phyloP scores from a whole-genome alignment of 1,284 basidiomycete species.

The Leccinum pachyderme region DNA sequence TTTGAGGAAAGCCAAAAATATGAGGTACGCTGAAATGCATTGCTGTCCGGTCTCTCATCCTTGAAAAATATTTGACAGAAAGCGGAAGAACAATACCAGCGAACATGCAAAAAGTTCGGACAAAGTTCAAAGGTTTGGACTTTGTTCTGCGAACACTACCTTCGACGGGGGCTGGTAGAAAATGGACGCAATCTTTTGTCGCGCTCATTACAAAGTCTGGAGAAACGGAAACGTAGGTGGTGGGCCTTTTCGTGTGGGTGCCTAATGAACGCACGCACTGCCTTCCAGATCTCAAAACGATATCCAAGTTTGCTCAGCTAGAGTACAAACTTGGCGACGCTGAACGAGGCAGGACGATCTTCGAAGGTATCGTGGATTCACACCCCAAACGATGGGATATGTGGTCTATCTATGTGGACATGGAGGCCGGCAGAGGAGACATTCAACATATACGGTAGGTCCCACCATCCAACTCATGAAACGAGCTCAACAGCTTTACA shows the following conservation, averaged over 20 bases:
- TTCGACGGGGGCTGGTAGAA: constrained; percentile 72
- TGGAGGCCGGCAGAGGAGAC: constrained; percentile 80
- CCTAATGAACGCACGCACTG: constrained; percentile 4
- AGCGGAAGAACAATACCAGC: constrained; percentile 84
- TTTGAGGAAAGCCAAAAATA: constrained; percentile 81
- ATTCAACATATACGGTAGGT: constrained; percentile 71
- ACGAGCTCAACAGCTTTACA: constrained; percentile 31
- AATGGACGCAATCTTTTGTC: constrained; percentile 87
- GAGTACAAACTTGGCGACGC: constrained; percentile 95
- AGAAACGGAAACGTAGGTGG: constrained; percentile 90
- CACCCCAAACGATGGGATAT: constrained; percentile 94
- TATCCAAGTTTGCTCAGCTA: constrained; percentile 90
- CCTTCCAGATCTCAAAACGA: constrained; percentile 83
- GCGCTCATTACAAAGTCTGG: constrained; percentile 87
- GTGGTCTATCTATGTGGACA: constrained; percentile 97
- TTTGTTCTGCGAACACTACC: constrained; percentile 77
- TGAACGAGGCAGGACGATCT: constrained; percentile 93
- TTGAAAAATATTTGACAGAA: constrained; percentile 47
- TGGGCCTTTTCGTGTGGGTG: constrained; percentile 14
- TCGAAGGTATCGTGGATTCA: constrained; percentile 93
- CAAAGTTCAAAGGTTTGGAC: constrained; percentile 92
- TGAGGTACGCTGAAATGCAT: constrained; percentile 51
- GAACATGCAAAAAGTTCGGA: constrained; percentile 90
- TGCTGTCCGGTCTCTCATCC: not conserved
- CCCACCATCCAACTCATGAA: not conserved